These are phyloP conservation scores for Chlorella sp. DNA, from an alignment of 139 green algal species.

Conservation along the genomic window DNA sequence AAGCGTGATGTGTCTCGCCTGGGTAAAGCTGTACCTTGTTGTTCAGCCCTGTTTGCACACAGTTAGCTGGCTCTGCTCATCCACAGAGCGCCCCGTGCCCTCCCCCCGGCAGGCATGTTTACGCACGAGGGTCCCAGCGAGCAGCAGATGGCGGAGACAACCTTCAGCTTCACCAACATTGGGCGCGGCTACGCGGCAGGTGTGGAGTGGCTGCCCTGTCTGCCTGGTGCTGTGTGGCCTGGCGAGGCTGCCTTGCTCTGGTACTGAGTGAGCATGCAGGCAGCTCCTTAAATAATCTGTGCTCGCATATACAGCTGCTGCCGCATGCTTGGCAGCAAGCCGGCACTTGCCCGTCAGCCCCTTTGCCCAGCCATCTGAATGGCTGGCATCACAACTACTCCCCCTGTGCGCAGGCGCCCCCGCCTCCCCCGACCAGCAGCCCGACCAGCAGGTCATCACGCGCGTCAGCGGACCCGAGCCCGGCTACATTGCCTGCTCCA, in stretches of 20 bases:
- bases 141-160: constrained; percentile 59
- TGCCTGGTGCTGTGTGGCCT: too few species aligned
- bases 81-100: too few species aligned
- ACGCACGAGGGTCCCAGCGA: constrained; percentile 59
- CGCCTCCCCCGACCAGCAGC: neutral
- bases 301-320: too few species aligned
- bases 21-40: neutral
- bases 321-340: too few species aligned
- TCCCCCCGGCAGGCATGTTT: constrained; percentile 53
- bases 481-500: constrained; percentile 65
- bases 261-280: too few species aligned
- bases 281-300: too few species aligned
- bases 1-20: neutral
- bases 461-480: constrained; percentile 60
- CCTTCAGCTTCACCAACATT: constrained; percentile 55
- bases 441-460: constrained; percentile 39
- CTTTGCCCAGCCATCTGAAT: too few species aligned
- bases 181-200: constrained; percentile 48
- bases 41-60: neutral
- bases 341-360: too few species aligned
- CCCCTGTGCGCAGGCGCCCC: neutral
- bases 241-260: too few species aligned
- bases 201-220: neutral
- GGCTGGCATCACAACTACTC: neutral
- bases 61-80: neutral